Base-by-base conservation (phyloP, 768 basidiomycete genomes). In the Rhizopogon roseolus region DNA sequence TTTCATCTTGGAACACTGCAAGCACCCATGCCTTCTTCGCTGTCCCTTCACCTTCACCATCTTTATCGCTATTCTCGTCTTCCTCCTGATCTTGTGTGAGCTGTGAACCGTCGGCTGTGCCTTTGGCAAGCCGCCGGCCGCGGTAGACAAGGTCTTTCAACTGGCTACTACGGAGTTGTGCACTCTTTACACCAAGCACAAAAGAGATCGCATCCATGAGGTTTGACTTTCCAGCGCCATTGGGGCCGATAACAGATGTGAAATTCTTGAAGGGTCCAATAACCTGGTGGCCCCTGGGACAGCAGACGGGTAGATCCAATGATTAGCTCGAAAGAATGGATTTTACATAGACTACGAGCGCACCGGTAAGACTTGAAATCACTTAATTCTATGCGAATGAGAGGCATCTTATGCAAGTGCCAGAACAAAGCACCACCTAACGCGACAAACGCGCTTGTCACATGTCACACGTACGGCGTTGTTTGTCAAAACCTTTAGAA, bases 121-220 rank as follows among this genome's bases (percentile, higher is more conserved):
- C 75, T 45, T 74, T 79, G 4, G 82, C 84, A 16, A 93, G 77
- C 57, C 84, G 73, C 37, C 86, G 72, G n/a, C 93, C 94, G 17
- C 97, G 90, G 70, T 98, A 98, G 5, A 99, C 91, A 40, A 99
- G 78, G 67, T 98, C 97, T 64, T 92, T 95, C 25, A 98, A 76
- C 62, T 98, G 94, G 42, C 91, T 92, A 65, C 90, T 93, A 43
- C 96, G 81, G 34, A 99, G 78, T 58, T 97, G 93, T 2, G 86
- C 89, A 56, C 91, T 94, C 75, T 95, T 93, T 28, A 98, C 89
- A 29, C 97, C 97, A 6, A 99, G 85, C 8, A 98, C 97, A 67
- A 99, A 98, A 4, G 97, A 98, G 60, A 99, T 98, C 49, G 97
- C 97, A 67, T 99, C 97, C 97, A 98, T 98, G 53, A 98, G 83